Evolutionary conservation across 495 filamentous ascomycete genomes (phyloP), one percentile per base, ranked within the genome.

Genomic region (Cercophora sp.): DNA sequence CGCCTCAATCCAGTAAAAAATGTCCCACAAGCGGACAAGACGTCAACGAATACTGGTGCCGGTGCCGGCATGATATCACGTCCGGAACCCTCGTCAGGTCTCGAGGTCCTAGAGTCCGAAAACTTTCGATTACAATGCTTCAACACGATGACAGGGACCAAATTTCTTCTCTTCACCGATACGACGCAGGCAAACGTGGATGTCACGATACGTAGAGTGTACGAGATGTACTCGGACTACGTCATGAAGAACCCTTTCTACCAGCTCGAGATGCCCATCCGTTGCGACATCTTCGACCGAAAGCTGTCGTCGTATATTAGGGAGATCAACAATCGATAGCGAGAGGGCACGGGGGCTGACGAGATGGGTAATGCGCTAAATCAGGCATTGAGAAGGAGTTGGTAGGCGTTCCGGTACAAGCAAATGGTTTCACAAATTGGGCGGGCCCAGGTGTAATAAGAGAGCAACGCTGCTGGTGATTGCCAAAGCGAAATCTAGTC

Each of bases 231-330:
- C 71, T 81, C 88, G 26, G 94, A 98, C 71, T 96, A 87, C 70
- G 93, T 97, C 60, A 96, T 96, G 90, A 97, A 97, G 78, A 98
- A 97, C 70, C 94, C 94, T 8, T 98, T 98, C 64, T 97, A 97
- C 70, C 88, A 91, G 66, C 76, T 92, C 24, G 93, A 98, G 75
- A 98, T 97, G 93, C 93, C 93, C 44, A 82, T 98, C 34, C 76
- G 93, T 54, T 95, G 91, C 71, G 93, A 97, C 69, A 85, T 85
- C 48, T 98, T 96, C 71, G 93, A 98, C 62, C 76, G 93, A 63
- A 85, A 86, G 70, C 69, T 98, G 61, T 78, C 76, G 60, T 84
- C 77, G 44, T 88, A 87, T 63, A 79, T 92, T 32, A 77, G 84
- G 61, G 78, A 79, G 58, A 70, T 79, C 37, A 82, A 82, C 48